Percentiles rank a stretch among this genome's conserved stretches.
Conservation (phyloP, 768 basidiomycete species). For the Hericium alpestre region DNA sequence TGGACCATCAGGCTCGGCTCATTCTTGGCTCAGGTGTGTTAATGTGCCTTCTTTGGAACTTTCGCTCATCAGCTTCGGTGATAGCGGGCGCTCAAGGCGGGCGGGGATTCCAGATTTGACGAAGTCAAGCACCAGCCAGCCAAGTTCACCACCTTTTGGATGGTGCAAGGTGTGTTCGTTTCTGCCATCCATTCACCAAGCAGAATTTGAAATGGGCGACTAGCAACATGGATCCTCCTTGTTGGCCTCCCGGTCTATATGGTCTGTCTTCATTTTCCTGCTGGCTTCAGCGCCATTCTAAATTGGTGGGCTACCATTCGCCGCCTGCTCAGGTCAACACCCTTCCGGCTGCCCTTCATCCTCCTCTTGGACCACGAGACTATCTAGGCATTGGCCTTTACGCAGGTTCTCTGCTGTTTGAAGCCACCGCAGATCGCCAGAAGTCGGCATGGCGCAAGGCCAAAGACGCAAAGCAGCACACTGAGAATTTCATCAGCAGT, state of each 20-base stretch:
- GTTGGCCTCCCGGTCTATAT: slow-evolving; percentile 64
- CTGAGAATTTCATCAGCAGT: slow-evolving; percentile 56
- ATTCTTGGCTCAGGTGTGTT: slow-evolving; percentile 43
- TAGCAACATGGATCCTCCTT: slow-evolving; percentile 56
- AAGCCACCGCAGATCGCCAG: slow-evolving; percentile 54
- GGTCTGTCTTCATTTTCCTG: slow-evolving; percentile 15
- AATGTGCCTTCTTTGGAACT: background rate
- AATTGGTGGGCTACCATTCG: background rate
- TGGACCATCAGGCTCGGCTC: slow-evolving; percentile 57
- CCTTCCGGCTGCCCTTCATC: slow-evolving; percentile 38
- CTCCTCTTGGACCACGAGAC: slow-evolving; percentile 43
- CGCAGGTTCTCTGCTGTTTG: slow-evolving; percentile 45
- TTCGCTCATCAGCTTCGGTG: no score
- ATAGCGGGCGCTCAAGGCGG: slow-evolving; percentile 38
- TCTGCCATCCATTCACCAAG: background rate
- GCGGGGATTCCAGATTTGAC: slow-evolving; percentile 59
- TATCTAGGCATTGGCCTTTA: slow-evolving; percentile 45
- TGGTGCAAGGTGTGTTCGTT: slow-evolving; percentile 38
- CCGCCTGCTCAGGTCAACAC: slow-evolving; percentile 29
- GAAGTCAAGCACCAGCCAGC: slow-evolving; percentile 37
- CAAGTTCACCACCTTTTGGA: slow-evolving; percentile 50
- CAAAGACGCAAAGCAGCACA: slow-evolving; percentile 53
- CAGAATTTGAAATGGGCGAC: background rate
- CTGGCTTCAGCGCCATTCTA: background rate
- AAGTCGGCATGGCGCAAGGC: slow-evolving; percentile 52